A percentile compares a stretch with the other conserved stretches of the same genome.
Conservation (phyloP, 257 asterid species). For the Prunella vulgaris region DNA sequence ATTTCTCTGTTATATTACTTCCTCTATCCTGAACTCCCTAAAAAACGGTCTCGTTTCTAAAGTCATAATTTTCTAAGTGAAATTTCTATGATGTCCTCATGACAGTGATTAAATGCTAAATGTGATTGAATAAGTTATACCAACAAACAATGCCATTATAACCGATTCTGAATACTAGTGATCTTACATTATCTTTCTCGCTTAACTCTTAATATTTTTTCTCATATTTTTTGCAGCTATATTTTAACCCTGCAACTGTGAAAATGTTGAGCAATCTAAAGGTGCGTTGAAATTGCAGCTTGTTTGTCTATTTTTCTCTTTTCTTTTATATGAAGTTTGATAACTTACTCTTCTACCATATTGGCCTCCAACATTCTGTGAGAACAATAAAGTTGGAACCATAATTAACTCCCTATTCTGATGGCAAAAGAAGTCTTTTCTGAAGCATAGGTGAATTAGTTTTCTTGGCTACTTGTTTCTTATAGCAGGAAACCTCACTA, state of each 20-base stretch:
- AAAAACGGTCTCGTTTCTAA: background rate
- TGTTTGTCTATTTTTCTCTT: background rate
- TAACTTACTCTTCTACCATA: background rate
- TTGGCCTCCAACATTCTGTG: slow-evolving; percentile 4
- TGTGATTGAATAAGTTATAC: background rate
- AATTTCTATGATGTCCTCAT: background rate
- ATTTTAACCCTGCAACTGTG: slow-evolving; percentile 97
- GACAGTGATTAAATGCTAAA: background rate
- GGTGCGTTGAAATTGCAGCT: slow-evolving; percentile 61
- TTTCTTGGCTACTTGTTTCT: slow-evolving; percentile 7
- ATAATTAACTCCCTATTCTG: slow-evolving; percentile 2
- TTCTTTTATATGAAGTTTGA: slow-evolving; percentile 6
- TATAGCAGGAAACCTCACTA: background rate
- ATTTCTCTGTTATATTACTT: background rate
- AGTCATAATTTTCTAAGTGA: background rate
- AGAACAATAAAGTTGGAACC: slow-evolving; percentile 5
- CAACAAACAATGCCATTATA: background rate
- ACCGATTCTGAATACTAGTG: background rate
- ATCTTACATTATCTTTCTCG: background rate
- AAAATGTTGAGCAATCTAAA: slow-evolving; percentile 99
- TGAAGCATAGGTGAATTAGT: slow-evolving; percentile 6
- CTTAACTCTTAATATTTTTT: slow-evolving; percentile 2
- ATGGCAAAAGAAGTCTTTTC: background rate
- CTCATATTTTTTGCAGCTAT: slow-evolving; percentile 51
- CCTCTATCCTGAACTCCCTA: background rate